Conservation (phyloP, 345 rosid genomes). For the Melastoma malabathricum region DNA sequence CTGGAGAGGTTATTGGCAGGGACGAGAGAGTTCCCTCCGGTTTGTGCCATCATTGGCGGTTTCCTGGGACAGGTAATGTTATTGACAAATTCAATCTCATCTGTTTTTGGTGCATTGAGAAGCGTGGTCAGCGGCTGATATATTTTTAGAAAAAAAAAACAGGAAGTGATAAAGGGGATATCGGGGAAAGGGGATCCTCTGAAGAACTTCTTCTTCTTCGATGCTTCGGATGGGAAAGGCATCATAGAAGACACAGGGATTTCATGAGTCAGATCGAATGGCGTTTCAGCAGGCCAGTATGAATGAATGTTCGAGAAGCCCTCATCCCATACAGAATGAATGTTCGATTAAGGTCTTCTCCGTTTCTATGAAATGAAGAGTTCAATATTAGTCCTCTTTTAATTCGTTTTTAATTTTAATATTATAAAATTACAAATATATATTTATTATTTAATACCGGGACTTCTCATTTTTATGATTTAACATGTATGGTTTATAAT, state of each 20-base stretch:
- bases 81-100: neutral
- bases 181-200: constrained; percentile 83
- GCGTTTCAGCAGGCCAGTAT: constrained; percentile 7
- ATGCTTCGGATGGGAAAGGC: constrained; percentile 84
- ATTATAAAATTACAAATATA: too few species aligned
- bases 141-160: constrained; percentile 5
- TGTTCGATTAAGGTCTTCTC: too few species aligned
- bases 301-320: neutral
- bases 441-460: too few species aligned
- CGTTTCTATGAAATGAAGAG: too few species aligned
- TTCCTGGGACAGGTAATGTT: constrained; percentile 73
- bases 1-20: constrained; percentile 56
- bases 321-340: too few species aligned
- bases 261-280: constrained; percentile 20
- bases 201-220: constrained; percentile 86
- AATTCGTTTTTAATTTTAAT: too few species aligned
- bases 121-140: neutral
- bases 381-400: too few species aligned
- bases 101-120: neutral
- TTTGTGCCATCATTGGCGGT: constrained; percentile 90
- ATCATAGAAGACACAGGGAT: constrained; percentile 42
- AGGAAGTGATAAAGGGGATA: constrained; percentile 92
- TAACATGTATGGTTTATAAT: too few species aligned
- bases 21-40: constrained; percentile 60
- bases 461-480: too few species aligned